Percentiles rank a stretch among this genome's conserved stretches.
phyloP scores from a whole-genome alignment of 1,284 basidiomycete genomes.

The Fomes fomentarius region DNA sequence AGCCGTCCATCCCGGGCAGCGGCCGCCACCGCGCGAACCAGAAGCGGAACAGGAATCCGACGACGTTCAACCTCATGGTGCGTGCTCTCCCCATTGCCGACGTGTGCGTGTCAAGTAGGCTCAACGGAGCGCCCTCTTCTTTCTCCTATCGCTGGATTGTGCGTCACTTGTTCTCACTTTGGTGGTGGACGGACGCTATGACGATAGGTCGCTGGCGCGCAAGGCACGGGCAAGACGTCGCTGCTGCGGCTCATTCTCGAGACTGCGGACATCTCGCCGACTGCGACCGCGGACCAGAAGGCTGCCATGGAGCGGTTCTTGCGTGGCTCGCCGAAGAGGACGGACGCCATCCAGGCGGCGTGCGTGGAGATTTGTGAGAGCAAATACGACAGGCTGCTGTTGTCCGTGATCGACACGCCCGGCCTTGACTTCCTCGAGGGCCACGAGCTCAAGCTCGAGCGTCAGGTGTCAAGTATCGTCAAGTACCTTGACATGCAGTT shows the following conservation, averaged over 20 bases:
- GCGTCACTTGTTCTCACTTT: background rate
- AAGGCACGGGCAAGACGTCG: slow-evolving; percentile 79
- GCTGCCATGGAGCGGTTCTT: slow-evolving; percentile 63
- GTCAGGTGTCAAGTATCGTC: slow-evolving; percentile 69
- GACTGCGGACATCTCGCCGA: slow-evolving; percentile 76
- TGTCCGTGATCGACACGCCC: slow-evolving; percentile 82
- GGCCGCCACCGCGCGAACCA: slow-evolving; percentile 46
- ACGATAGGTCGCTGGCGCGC: slow-evolving; percentile 72
- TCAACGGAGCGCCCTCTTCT: too few species aligned
- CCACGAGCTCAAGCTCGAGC: slow-evolving; percentile 73
- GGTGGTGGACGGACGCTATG: background rate
- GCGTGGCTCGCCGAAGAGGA: slow-evolving; percentile 57
- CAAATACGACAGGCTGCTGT: slow-evolving; percentile 70
- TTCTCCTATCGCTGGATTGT: background rate
- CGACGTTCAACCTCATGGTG: slow-evolving; percentile 85
- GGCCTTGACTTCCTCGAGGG: slow-evolving; percentile 75
- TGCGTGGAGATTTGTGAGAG: slow-evolving; percentile 81
- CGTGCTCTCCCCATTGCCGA: slow-evolving; percentile 31
- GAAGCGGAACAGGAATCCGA: slow-evolving; percentile 64
- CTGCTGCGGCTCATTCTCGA: slow-evolving; percentile 70
- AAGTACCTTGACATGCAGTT: slow-evolving; percentile 79
- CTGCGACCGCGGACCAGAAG: slow-evolving; percentile 69
- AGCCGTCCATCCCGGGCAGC: slow-evolving; percentile 41
- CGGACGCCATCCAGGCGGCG: slow-evolving; percentile 62
- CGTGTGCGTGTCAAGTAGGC: too few species aligned